A percentile compares a stretch with the other conserved stretches of the same genome.
These are phyloP conservation scores for Phytophthora fragariaefolia DNA, from an alignment of 352 stramenopile species.

Conservation along the genomic window DNA sequence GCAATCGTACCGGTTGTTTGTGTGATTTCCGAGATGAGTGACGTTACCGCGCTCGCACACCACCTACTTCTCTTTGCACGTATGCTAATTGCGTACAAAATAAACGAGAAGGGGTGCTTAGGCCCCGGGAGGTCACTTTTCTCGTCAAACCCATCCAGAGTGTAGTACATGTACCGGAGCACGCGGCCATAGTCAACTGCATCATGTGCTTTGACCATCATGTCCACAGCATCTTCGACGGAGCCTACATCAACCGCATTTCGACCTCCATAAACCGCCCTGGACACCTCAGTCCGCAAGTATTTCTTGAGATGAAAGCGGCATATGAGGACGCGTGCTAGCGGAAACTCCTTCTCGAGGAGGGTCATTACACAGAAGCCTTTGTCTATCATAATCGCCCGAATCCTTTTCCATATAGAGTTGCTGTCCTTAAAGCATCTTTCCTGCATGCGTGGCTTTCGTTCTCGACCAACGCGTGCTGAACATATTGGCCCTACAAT, in stretches of 20 bases:
- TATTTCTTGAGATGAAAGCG: conserved; percentile 9
- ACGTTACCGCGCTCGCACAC: conserved; percentile 2
- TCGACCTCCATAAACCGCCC: background rate
- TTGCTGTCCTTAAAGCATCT: too few species aligned
- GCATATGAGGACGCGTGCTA: background rate
- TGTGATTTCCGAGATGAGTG: conserved; percentile 2
- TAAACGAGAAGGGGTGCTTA: conserved; percentile 3
- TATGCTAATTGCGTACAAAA: background rate
- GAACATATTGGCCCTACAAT: too few species aligned
- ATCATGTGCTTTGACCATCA: background rate
- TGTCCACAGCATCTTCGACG: background rate
- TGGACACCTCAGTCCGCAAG: background rate
- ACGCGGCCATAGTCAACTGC: background rate
- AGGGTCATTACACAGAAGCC: too few species aligned
- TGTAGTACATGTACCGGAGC: conserved; percentile 2
- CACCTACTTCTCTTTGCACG: conserved; percentile 2
- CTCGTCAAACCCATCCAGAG: conserved; percentile 1
- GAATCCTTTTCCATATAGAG: too few species aligned
- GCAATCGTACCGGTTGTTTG: conserved; percentile 7
- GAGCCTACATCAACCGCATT: background rate
- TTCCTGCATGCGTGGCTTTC: too few species aligned
- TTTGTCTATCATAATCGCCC: too few species aligned
- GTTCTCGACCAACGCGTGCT: too few species aligned
- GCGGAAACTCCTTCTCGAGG: too few species aligned
- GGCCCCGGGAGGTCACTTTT: background rate